Conservation (phyloP, 768 basidiomycete genomes). For the Mycena pura region DNA sequence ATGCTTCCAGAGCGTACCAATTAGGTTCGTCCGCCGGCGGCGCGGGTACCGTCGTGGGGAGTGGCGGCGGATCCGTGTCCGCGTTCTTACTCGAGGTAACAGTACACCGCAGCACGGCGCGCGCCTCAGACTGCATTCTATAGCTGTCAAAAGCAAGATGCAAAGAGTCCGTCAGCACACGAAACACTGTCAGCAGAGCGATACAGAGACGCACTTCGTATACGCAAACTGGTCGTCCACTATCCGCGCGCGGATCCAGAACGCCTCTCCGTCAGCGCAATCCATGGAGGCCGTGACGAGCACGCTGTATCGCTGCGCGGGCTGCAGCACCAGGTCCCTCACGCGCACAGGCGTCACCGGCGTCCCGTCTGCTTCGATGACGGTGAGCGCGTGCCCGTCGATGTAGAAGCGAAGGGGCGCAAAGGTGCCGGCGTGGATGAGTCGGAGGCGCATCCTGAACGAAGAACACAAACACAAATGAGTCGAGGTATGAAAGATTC, state of each 20-base stretch:
- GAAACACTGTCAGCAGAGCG: not conserved
- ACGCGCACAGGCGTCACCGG: constrained; percentile 46
- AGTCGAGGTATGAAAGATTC: not conserved
- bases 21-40: not conserved
- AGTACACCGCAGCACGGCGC: constrained; percentile 15
- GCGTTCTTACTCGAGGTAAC: not conserved
- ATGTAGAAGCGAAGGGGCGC: constrained; percentile 52
- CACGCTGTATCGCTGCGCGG: constrained; percentile 60
- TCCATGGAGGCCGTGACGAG: constrained; percentile 38
- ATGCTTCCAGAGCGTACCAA: not conserved
- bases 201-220: constrained; percentile 7
- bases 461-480: not conserved
- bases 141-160: not conserved
- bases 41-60: not conserved
- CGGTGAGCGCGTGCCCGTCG: constrained; percentile 51
- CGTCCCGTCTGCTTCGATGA: constrained; percentile 58
- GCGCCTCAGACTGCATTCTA: constrained; percentile 13
- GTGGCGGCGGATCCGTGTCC: not conserved
- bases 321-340: constrained; percentile 45
- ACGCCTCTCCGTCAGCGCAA: not conserved
- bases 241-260: constrained; percentile 19
- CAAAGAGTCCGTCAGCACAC: not conserved
- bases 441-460: constrained; percentile 50
- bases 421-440: constrained; percentile 56
- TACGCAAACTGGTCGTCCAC: constrained; percentile 16